phyloP scores from a whole-genome alignment of 2,329 filamentous ascomycete genomes.

The Lithohypha guttulata region DNA sequence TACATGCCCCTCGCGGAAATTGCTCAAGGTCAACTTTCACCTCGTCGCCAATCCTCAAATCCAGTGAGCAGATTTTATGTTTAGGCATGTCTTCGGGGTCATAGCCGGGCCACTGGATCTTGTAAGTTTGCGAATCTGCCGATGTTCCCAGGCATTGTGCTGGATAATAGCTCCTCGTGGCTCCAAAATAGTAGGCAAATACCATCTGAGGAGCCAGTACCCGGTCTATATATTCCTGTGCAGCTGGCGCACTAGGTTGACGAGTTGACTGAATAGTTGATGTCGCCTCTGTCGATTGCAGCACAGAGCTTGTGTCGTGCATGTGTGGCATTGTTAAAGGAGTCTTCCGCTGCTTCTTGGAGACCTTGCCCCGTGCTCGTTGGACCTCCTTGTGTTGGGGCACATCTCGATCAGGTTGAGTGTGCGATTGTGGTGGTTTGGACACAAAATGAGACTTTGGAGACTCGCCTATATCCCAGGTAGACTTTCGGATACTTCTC shows the following conservation, averaged over 20 bases:
- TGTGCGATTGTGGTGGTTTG: neutral
- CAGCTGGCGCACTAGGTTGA: no score
- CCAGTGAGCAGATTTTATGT: slow-evolving; percentile 33
- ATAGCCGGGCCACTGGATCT: slow-evolving; percentile 37
- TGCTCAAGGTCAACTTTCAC: slow-evolving; percentile 37
- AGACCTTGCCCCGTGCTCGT: no score
- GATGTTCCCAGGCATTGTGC: slow-evolving; percentile 45
- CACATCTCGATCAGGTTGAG: no score
- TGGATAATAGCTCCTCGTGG: slow-evolving; percentile 47
- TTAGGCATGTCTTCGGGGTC: slow-evolving; percentile 30
- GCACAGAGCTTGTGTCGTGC: neutral
- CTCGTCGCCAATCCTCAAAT: slow-evolving; percentile 34
- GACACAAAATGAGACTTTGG: neutral
- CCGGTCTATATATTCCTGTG: neutral
- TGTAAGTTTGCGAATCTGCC: slow-evolving; percentile 32
- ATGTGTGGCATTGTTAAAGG: neutral
- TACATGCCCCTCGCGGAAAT: slow-evolving; percentile 34
- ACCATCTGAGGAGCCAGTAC: slow-evolving; percentile 42
- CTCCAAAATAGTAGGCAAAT: slow-evolving; percentile 47
- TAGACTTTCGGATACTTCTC: neutral
- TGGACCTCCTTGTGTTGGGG: no score
- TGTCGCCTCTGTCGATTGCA: neutral
- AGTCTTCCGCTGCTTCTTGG: neutral
- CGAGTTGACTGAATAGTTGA: neutral
- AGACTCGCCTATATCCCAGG: neutral